Base-by-base conservation (phyloP, 169 alveolate species). In the Eimeria acervulina region DNA sequence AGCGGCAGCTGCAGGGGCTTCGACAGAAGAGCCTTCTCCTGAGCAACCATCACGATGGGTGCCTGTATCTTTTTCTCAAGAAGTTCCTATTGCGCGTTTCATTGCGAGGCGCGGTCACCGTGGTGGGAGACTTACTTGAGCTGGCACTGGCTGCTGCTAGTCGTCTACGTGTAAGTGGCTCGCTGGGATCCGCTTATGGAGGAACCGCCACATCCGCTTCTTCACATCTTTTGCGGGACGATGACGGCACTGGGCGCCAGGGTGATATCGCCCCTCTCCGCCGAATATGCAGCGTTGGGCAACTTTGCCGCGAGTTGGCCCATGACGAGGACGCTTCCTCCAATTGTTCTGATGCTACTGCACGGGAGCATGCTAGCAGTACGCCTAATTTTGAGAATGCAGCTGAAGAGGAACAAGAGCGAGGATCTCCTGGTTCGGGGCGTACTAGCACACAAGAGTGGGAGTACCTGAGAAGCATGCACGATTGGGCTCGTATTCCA, bases 11-110 rank as follows among this genome's bases (percentile, higher is more conserved):
- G 36, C 93, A 85, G 93, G 93, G 55, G 31, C 80, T 85, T 55
- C 93, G 93, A 26, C 93, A 85, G 78, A 85, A 85, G 80, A 85
- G 93, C 42, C 80, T 85, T 36, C 78, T 85, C 26, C 80, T 85
- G 78, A 85, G 93, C 93, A 85, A 85, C 80, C 93, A 81, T 4
- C 93, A 61, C 52, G 93, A 85, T n/a, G 93, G 93, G 5, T 85
- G 78, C 59, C 13, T 85, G 38, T 85, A 85, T 36, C 80, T 85
- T 21, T 85, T 85, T 36, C 78, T 85, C 63, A 55, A 85, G 26
- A 52, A 85, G 78, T 85, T 85, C 59, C 78, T 85, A n/a, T 12
- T 85, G 36, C 93, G 93, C 42, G 21, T 85, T 40, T 85, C 93
- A 26, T 61, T 85, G 44, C 31, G 80, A 19, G 93, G 93, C 23